Evolutionary conservation across 225 moss, liverwort and hornwort genomes (phyloP).

Genomic region (Sphagnum tenellum): DNA sequence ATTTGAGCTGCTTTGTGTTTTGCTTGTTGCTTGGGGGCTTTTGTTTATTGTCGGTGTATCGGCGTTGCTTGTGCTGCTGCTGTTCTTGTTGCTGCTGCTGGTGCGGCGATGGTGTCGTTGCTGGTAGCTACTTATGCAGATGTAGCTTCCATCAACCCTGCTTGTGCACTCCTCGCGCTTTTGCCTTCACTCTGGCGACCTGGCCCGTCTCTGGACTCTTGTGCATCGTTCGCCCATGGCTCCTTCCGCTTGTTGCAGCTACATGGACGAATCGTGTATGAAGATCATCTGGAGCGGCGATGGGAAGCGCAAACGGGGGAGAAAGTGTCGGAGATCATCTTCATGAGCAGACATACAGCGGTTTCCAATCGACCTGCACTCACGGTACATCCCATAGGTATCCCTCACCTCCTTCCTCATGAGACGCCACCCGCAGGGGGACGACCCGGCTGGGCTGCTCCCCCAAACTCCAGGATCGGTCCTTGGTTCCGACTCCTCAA

Average conservation of each 20-base stretch:
- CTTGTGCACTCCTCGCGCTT: conserved; percentile 68
- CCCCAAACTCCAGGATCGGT: conserved; percentile 77
- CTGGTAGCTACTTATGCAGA: conserved; percentile 76
- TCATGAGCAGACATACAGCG: conserved; percentile 83
- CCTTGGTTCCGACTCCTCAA: conserved; percentile 83
- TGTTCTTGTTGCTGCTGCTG: too few species aligned
- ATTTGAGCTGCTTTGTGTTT: too few species aligned
- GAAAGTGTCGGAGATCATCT: conserved; percentile 68
- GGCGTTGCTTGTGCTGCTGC: too few species aligned
- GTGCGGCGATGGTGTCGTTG: conserved; percentile 64
- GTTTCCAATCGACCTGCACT: conserved; percentile 88
- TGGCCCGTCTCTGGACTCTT: conserved; percentile 50
- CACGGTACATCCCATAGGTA: conserved; percentile 86
- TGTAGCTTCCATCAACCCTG: conserved; percentile 80
- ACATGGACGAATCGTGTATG: conserved; percentile 38
- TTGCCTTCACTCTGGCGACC: conserved; percentile 46
- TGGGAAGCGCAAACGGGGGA: conserved; percentile 86
- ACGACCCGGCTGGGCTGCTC: conserved; percentile 70
- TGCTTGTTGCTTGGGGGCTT: too few species aligned
- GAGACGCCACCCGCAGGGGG: conserved; percentile 72
- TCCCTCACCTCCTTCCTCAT: conserved; percentile 56
- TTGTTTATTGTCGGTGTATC: too few species aligned
- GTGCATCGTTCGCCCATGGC: conserved; percentile 47
- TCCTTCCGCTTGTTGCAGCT: conserved; percentile 68
- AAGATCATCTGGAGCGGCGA: conserved; percentile 70